These are phyloP conservation scores for Pichia occidentalis DNA, from an alignment of 805 yeast genomes.

Conservation along the genomic window DNA sequence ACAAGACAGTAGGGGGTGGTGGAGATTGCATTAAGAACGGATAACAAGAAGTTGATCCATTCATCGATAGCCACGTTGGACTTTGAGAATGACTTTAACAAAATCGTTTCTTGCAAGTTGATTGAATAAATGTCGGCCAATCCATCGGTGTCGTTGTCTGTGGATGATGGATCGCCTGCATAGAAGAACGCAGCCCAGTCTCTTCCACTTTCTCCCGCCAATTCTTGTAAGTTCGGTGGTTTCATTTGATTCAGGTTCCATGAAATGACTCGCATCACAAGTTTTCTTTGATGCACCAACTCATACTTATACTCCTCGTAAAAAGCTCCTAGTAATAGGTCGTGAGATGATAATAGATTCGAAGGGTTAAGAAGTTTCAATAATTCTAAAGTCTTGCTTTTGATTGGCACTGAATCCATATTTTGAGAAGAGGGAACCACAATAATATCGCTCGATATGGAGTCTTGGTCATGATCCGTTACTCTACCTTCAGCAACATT, in stretches of 20 bases:
- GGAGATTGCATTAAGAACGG: slow-evolving; percentile 18
- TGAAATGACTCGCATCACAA: slow-evolving; percentile 27
- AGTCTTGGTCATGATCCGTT: too few species aligned
- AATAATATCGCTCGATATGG: too few species aligned
- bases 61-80: slow-evolving; percentile 28
- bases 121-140: slow-evolving; percentile 34
- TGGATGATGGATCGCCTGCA: slow-evolving; percentile 9
- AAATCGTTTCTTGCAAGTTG: slow-evolving; percentile 46
- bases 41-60: slow-evolving; percentile 29
- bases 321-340: slow-evolving; percentile 11
- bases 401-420: not conserved
- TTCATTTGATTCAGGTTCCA: slow-evolving; percentile 34
- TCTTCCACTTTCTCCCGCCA: slow-evolving; percentile 9
- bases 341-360: slow-evolving; percentile 20
- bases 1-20: slow-evolving; percentile 29
- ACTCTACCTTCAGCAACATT: too few species aligned
- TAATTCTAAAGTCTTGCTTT: slow-evolving; percentile 15
- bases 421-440: not conserved
- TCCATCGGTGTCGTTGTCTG: slow-evolving; percentile 3
- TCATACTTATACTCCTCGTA: slow-evolving; percentile 11
- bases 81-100: slow-evolving; percentile 38
- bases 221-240: slow-evolving; percentile 10
- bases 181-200: slow-evolving; percentile 13
- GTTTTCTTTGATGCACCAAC: not conserved
- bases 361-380: slow-evolving; percentile 24